Evolutionary conservation across 768 basidiomycete genomes (phyloP).

Genomic region (Solioccasus polychromus): DNA sequence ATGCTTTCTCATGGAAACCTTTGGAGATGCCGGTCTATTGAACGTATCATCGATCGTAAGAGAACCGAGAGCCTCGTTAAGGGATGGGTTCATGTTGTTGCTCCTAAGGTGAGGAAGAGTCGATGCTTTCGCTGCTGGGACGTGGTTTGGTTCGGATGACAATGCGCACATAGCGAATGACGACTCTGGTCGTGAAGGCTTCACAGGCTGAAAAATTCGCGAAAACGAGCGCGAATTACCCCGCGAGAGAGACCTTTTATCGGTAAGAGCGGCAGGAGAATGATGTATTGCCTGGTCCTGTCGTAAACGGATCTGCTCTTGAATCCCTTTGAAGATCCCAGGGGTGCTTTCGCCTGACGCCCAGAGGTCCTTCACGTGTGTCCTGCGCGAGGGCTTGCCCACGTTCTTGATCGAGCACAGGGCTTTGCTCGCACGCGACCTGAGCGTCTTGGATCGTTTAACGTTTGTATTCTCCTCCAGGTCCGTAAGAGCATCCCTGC

Average conservation of each 20-base stretch:
- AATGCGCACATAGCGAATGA: constrained; percentile 22
- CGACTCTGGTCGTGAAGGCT: constrained; percentile 27
- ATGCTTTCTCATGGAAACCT: constrained; percentile 30
- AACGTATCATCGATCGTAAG: constrained; percentile 8
- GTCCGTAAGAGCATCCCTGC: constrained; percentile 21
- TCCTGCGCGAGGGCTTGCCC: constrained; percentile 34
- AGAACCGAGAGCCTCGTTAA: constrained; percentile 13
- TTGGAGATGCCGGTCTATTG: constrained; percentile 33
- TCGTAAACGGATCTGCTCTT: constrained; percentile 20
- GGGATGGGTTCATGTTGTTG: constrained; percentile 27
- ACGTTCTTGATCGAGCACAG: constrained; percentile 46
- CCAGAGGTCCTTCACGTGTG: constrained; percentile 40
- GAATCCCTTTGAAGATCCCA: constrained; percentile 25
- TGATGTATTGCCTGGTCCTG: constrained; percentile 12
- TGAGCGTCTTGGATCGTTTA: constrained; percentile 42
- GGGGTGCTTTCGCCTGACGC: constrained; percentile 28
- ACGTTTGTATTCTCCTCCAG: constrained; percentile 21
- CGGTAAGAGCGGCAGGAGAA: constrained; percentile 13
- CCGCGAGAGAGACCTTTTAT: constrained; percentile 28
- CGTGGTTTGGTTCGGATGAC: constrained; percentile 12
- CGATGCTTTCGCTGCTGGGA: constrained; percentile 6
- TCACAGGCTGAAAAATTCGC: constrained; percentile 23
- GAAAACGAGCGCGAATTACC: constrained; percentile 33
- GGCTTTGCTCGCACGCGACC: constrained; percentile 45
- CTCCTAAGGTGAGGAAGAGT: constrained; percentile 7